Base-by-base conservation (phyloP, 352 stramenopile species). In the Phytophthora gonapodyides region DNA sequence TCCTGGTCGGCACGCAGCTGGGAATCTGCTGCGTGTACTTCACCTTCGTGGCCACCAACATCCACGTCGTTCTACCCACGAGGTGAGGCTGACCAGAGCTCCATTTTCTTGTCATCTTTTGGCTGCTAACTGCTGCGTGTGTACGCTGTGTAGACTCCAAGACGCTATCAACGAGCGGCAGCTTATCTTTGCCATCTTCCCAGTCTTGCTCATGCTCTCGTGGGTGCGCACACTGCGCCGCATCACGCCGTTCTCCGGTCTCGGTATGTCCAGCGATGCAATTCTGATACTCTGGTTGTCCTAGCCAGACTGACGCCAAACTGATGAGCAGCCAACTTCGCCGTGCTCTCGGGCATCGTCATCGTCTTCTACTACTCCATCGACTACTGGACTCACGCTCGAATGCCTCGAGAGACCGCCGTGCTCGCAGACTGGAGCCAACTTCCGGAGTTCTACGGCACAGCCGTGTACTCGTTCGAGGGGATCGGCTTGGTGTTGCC, bases 11-110 rank as follows among this genome's bases (percentile, higher is more conserved):
- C 45, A 91, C 81, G 24, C 84, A 93, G 52, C 60, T 91, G 27
- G 83, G 82, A 57, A 91, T 91, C 65, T 93, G 84, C 69, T 93
- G 84, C 34, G 82, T 93, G 33, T 93, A 91, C 61, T 93, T 93
- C 53, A 89, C 84, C 5, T 90, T 93, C 42, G 76, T 93, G n/a
- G 84, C 82, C 10, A 91, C 82, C 1, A 93, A 93, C 51, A 80
- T 93, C 62, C 80, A 91, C 68, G 82, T 86, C 17, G 76, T 93
- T 1, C 57, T 93, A 5, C 80, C 84, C 0, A 56, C 82, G 49
- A 75, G 72, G 82, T 90, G 63, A 27, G 64, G 49, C 16, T 24
- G 7, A 36, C 17, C 19, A 5, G 1, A 17, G 19, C 13, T n/a
- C 10, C 8, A 45, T 30, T 35, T n/a, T 40, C 12, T 47, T 41